Evolutionary conservation across 1,284 basidiomycete species (phyloP), one percentile per base, ranked within the genome.

Genomic region (Cutaneotrichosporon sp.): DNA sequence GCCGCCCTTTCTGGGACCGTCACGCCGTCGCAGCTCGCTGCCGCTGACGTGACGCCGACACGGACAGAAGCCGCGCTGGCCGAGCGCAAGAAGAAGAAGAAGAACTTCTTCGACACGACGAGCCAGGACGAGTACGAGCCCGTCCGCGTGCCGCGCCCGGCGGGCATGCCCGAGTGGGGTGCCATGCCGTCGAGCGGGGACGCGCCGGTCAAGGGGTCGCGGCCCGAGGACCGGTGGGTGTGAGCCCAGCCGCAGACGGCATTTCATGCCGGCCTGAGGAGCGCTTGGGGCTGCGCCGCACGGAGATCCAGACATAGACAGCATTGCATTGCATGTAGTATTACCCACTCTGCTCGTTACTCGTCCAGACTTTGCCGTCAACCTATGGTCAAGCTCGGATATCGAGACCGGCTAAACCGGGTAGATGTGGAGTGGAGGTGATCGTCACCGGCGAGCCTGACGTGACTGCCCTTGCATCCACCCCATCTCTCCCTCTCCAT

Each of bases 91-190:
- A 59, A 62, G 54, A 57, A 53, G 60, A 65, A 63, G 54, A 67
- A 65, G 50, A 73, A 59, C 71, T 72, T 75, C 59, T 68, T 79
- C 66, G 62, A 68, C 10, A 62, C 72, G 3, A 63, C 71, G 10
- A 58, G 66, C 2, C 69, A 74, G 55, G 86, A 91, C 57, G 86
- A 92, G 18, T 95, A 92, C 89, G 93, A 97, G 69, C 88, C 87
- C n/a, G 89, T 89, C 67, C 83, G 93, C 45, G 90, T 95, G 46
- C 84, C 85, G 34, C 83, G 94, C 49, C 94, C 93, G 1, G 85
- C 86, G 38, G 92, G 91, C 20, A 79, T 91, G 13, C 88, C 91
- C 0, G 92, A 95, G 72, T 95, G 92, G 92, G 92, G 92, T 60
- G 93, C 91, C 60, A 87, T 90, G 4, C 85, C 88, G n/a, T 65